These are phyloP conservation scores for Phytophthora syringae DNA, from an alignment of 352 stramenopile species.

Conservation along the genomic window DNA sequence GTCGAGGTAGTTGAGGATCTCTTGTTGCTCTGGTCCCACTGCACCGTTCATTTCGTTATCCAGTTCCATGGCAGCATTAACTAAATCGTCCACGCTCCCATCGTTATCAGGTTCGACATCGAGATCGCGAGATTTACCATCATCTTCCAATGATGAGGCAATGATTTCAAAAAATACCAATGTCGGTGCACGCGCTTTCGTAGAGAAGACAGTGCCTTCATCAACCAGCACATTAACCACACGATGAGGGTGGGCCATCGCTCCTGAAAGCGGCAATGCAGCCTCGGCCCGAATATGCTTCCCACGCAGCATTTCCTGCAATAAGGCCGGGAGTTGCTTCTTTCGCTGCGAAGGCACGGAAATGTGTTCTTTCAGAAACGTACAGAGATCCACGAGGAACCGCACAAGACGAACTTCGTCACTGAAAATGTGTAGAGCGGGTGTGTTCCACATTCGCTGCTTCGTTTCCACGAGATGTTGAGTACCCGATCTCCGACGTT, in stretches of 20 bases:
- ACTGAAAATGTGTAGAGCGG: slow-evolving; percentile 60
- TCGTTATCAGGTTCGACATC: slow-evolving; percentile 3
- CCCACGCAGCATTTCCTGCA: slow-evolving; percentile 51
- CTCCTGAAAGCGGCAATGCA: slow-evolving; percentile 48
- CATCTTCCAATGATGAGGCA: slow-evolving; percentile 26
- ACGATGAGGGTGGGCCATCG: slow-evolving; percentile 36
- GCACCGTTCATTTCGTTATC: slow-evolving; percentile 8
- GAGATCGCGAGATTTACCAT: slow-evolving; percentile 8
- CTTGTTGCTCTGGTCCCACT: slow-evolving; percentile 37
- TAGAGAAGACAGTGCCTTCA: slow-evolving; percentile 79
- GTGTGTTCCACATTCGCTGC: slow-evolving; percentile 45
- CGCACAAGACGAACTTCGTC: slow-evolving; percentile 65
- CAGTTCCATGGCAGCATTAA: slow-evolving; percentile 34
- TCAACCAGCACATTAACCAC: slow-evolving; percentile 59
- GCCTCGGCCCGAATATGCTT: slow-evolving; percentile 58
- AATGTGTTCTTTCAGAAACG: slow-evolving; percentile 69
- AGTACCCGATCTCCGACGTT: slow-evolving; percentile 40
- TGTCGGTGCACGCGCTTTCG: slow-evolving; percentile 67
- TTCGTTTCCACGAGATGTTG: slow-evolving; percentile 52
- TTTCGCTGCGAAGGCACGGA: slow-evolving; percentile 56
- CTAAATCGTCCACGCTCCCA: slow-evolving; percentile 20
- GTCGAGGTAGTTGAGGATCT: slow-evolving; percentile 66
- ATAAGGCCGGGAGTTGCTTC: slow-evolving; percentile 42
- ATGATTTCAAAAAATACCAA: slow-evolving; percentile 75
- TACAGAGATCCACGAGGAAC: slow-evolving; percentile 67